Evolutionary conservation across 495 filamentous ascomycete species (phyloP).

Genomic region (Astrothelium subdiscretum): DNA sequence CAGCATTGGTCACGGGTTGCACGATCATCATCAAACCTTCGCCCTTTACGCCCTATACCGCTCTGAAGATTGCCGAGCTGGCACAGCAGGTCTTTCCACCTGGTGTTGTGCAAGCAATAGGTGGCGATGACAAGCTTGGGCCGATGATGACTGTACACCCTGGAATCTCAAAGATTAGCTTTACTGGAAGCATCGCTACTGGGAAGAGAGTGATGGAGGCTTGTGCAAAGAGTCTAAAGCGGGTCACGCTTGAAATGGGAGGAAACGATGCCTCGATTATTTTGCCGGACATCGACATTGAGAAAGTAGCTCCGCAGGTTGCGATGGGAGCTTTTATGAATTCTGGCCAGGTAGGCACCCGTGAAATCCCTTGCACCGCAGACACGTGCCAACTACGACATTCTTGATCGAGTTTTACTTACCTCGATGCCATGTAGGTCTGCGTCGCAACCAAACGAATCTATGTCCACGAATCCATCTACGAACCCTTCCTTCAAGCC

Average conservation of each 20-base stretch:
- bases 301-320: conserved; percentile 44
- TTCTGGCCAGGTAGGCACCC: conserved; percentile 36
- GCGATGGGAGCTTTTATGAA: conserved; percentile 47
- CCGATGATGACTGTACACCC: conserved; percentile 22
- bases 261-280: conserved; percentile 62
- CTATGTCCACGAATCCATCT: conserved; percentile 58
- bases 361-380: neutral
- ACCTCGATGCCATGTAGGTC: conserved; percentile 16
- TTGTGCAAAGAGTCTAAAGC: conserved; percentile 19
- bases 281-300: conserved; percentile 53
- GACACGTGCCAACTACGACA: neutral
- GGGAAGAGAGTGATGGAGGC: conserved; percentile 27
- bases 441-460: conserved; percentile 54
- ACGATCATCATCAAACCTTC: conserved; percentile 51
- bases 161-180: conserved; percentile 21
- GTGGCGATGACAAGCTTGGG: conserved; percentile 35
- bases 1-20: conserved; percentile 45
- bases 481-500: conserved; percentile 45
- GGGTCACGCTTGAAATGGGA: conserved; percentile 46
- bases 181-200: conserved; percentile 25
- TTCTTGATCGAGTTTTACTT: neutral
- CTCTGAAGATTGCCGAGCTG: conserved; percentile 52
- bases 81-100: conserved; percentile 48
- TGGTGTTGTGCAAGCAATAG: conserved; percentile 55
- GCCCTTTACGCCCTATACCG: conserved; percentile 53